Conservation (phyloP, 2,329 filamentous ascomycete genomes). For the Alternaria metachromatica region DNA sequence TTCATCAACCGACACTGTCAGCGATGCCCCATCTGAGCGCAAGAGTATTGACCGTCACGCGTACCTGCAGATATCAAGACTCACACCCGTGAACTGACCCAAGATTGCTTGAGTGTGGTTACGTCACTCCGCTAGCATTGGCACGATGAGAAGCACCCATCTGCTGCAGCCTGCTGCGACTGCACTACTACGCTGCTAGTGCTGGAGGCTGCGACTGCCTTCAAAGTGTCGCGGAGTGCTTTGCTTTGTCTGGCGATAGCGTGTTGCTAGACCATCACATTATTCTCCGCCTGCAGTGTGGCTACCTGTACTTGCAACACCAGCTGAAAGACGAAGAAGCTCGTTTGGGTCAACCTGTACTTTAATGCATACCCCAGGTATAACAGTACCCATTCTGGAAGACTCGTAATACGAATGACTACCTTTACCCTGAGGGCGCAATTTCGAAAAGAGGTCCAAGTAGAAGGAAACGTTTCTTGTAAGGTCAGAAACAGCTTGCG, state of each 20-base stretch:
- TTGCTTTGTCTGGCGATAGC: background rate
- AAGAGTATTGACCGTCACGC: background rate
- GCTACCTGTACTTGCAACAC: background rate
- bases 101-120: background rate
- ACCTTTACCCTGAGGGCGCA: background rate
- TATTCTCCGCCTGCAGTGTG: background rate
- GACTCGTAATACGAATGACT: background rate
- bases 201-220: background rate
- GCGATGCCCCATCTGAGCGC: background rate
- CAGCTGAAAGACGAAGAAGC: background rate
- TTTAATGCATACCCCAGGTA: background rate
- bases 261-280: background rate
- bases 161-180: background rate
- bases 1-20: background rate
- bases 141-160: background rate
- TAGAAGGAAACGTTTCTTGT: background rate
- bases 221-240: background rate
- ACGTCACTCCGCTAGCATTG: background rate
- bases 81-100: background rate
- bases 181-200: background rate
- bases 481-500: background rate
- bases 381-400: background rate
- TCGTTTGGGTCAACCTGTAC: background rate
- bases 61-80: background rate
- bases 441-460: background rate